Evolutionary conservation across 225 moss, liverwort and hornwort species (phyloP).

Genomic region (Sphagnum contortum): DNA sequence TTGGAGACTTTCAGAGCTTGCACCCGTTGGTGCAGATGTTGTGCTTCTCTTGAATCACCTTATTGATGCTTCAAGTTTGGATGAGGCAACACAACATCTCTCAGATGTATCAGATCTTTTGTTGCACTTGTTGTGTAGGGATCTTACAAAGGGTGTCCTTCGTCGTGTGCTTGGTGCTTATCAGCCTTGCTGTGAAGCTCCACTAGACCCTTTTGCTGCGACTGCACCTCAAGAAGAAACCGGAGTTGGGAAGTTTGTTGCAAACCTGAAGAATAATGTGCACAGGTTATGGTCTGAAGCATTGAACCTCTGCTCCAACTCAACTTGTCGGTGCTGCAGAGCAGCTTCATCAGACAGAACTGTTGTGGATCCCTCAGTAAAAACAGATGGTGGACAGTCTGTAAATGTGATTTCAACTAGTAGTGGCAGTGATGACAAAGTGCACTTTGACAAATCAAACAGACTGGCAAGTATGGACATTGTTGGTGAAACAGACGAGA

Average conservation of each 20-base stretch:
- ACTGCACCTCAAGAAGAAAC: slow-evolving; percentile 23
- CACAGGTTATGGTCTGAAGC: slow-evolving; percentile 64
- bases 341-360: slow-evolving; percentile 5
- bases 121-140: slow-evolving; percentile 41
- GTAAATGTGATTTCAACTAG: too few species aligned
- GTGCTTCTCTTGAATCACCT: slow-evolving; percentile 50
- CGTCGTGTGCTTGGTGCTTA: slow-evolving; percentile 52
- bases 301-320: slow-evolving; percentile 26
- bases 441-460: too few species aligned
- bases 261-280: slow-evolving; percentile 64
- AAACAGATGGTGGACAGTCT: slow-evolving; percentile 3
- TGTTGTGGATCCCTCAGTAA: not conserved
- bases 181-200: too few species aligned
- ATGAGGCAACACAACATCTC: slow-evolving; percentile 21
- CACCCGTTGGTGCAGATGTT: slow-evolving; percentile 61
- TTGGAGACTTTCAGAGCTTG: slow-evolving; percentile 75
- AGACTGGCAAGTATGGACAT: not conserved
- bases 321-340: slow-evolving; percentile 31
- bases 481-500: slow-evolving; percentile 11
- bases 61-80: slow-evolving; percentile 13
- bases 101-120: slow-evolving; percentile 37
- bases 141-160: slow-evolving; percentile 54
- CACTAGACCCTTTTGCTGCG: slow-evolving; percentile 23
- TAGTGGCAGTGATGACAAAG: too few species aligned
- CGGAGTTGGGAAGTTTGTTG: slow-evolving; percentile 43